phyloP scores from a whole-genome alignment of 768 basidiomycete species.

The Hygrocybe coccinea region DNA sequence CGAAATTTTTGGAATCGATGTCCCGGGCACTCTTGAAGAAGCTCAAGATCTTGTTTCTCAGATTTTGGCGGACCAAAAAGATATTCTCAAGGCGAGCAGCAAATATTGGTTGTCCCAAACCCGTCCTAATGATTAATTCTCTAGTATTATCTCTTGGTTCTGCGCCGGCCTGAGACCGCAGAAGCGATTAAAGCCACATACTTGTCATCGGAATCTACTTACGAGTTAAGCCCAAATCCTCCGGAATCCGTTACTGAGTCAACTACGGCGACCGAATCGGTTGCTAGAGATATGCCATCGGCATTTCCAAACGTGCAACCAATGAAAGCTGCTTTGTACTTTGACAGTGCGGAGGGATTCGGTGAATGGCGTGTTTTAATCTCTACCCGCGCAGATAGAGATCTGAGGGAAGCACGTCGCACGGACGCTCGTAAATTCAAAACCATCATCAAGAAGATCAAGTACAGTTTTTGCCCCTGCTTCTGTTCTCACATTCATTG shows the following conservation, averaged over 20 bases:
- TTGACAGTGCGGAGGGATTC: slow-evolving; percentile 54
- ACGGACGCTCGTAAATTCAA: slow-evolving; percentile 43
- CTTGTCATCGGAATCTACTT: too few relatives aligned
- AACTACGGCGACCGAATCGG: too few relatives aligned
- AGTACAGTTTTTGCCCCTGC: slow-evolving; percentile 30
- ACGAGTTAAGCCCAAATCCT: too few relatives aligned
- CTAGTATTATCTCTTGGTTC: background rate
- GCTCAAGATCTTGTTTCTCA: background rate
- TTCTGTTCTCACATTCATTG: background rate
- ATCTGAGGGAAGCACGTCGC: slow-evolving; percentile 45
- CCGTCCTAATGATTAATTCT: background rate
- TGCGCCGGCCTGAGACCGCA: too few relatives aligned
- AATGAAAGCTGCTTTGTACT: slow-evolving; percentile 56
- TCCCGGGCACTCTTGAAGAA: slow-evolving; percentile 17
- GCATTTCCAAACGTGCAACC: slow-evolving; percentile 49
- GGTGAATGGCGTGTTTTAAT: slow-evolving; percentile 63
- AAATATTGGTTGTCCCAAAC: background rate
- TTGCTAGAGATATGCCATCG: slow-evolving; percentile 15
- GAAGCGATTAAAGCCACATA: too few relatives aligned
- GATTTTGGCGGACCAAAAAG: slow-evolving; percentile 24
- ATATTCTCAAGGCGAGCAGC: slow-evolving; percentile 27
- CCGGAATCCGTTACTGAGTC: background rate
- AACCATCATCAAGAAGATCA: slow-evolving; percentile 65
- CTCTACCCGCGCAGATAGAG: slow-evolving; percentile 43
- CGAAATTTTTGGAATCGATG: slow-evolving; percentile 20